Evolutionary conservation across 306 rosid species (phyloP).

Genomic region (Glycine latifolia): DNA sequence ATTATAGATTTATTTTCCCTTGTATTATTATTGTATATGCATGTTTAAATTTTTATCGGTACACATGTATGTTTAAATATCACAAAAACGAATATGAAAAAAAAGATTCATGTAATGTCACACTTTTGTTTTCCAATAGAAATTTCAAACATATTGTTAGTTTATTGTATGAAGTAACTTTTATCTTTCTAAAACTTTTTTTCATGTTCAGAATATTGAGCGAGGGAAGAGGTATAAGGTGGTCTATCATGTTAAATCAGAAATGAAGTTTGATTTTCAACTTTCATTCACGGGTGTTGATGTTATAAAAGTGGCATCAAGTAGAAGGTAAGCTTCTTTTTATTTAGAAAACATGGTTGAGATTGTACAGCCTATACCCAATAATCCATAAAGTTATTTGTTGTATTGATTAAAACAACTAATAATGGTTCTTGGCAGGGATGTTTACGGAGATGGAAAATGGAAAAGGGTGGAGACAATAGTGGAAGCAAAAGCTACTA

Average conservation of each 20-base stretch:
- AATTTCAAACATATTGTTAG: background rate
- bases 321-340: background rate
- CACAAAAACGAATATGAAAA: background rate
- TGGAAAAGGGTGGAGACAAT: background rate
- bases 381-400: background rate
- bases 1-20: background rate
- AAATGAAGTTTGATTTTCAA: conserved; percentile 1
- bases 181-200: background rate
- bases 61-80: background rate
- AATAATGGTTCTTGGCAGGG: background rate
- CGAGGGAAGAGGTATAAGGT: conserved; percentile 78
- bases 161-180: background rate
- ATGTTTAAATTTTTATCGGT: background rate
- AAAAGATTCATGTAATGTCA: background rate
- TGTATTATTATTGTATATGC: background rate
- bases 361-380: background rate
- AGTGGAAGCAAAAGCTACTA: conserved; percentile 1
- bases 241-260: conserved; percentile 52
- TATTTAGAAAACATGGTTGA: background rate
- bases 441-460: background rate
- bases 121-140: background rate
- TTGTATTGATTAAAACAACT: background rate
- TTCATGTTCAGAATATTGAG: conserved; percentile 69
- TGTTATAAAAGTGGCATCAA: background rate
- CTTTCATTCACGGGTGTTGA: background rate